Evolutionary conservation across 306 rosid species (phyloP).

Genomic region (Mimosa bimucronata): DNA sequence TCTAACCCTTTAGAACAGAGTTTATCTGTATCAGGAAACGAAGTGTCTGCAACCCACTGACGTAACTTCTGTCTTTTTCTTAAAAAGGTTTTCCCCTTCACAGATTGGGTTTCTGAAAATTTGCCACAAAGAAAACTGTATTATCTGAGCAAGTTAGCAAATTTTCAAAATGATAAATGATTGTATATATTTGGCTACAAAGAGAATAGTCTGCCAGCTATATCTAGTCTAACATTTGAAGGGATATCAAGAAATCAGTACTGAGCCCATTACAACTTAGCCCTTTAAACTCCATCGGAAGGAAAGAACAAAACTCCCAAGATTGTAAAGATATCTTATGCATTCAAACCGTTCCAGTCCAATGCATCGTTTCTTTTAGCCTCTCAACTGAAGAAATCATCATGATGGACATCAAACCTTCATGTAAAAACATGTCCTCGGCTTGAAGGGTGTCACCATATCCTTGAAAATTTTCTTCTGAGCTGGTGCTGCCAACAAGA

Average conservation of each 20-base stretch:
- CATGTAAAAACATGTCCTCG: slow-evolving; percentile 37
- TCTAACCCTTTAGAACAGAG: slow-evolving; percentile 67
- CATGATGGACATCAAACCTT: slow-evolving; percentile 36
- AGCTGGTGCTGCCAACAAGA: slow-evolving; percentile 30
- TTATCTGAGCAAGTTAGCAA: slow-evolving; percentile 15
- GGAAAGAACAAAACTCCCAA: slow-evolving; percentile 23
- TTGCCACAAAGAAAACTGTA: slow-evolving; percentile 30
- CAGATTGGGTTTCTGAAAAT: slow-evolving; percentile 49
- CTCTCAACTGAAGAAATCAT: slow-evolving; percentile 28
- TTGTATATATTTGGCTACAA: slow-evolving; percentile 21
- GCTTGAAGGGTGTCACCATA: slow-evolving; percentile 37
- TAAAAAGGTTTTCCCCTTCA: slow-evolving; percentile 50
- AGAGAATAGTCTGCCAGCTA: slow-evolving; percentile 23
- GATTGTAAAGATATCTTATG: neutral
- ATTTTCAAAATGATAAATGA: slow-evolving; percentile 35
- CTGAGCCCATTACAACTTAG: neutral
- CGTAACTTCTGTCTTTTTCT: slow-evolving; percentile 73
- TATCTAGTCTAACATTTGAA: slow-evolving; percentile 4
- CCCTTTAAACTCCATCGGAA: neutral
- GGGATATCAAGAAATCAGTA: slow-evolving; percentile 33
- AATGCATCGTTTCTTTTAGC: slow-evolving; percentile 16
- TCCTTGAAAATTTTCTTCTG: slow-evolving; percentile 34
- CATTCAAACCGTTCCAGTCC: slow-evolving; percentile 13
- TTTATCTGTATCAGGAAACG: slow-evolving; percentile 53
- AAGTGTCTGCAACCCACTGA: slow-evolving; percentile 56